Base-by-base conservation (phyloP, 768 basidiomycete species). In the Lentinula edodes region DNA sequence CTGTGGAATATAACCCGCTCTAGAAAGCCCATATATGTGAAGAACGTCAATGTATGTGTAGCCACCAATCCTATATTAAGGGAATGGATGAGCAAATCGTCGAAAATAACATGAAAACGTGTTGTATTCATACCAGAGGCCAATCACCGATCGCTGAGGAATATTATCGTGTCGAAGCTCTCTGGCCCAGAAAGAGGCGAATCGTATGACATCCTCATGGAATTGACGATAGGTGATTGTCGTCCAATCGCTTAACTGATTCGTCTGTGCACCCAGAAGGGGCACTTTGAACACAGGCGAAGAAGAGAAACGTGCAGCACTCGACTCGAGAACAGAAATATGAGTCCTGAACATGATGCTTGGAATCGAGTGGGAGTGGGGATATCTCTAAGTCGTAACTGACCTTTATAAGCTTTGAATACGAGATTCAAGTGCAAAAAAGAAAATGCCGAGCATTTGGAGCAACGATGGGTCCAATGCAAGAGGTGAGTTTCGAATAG, bases 1-100 rank as follows among this genome's bases (percentile, higher is more conserved):
- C 62, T 88, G 88, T 0, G 87, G 88, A 62, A 87, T 71, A 68
- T 83, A 89, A 2, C 87, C 86, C n/a, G 85, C 85, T 64, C 85
- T 75, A 3, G 84, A 80, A 61, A 89, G 72, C 53, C 82, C 83
- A 65, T 87, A 88, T 62, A 89, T 82, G 60, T 85, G 80, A 35
- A 87, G 72, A 38, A 83, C 80, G 66, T 89, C 87, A 36, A 74
- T 71, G 68, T 89, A 89, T 32, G 82, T 77, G 71, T 81, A 81
- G 9, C 87, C 87, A 20, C 81, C 77, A 12, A 89, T 71, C 87
- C 88, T 89, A 57, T 5, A 61, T 57, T 35, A 63, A 67, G 18
- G 62, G 61, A 57, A 67, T 18, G 62, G 61, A 57, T 63, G 42
- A 67, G 63, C 57, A 36, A 28, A 50, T 52, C 7, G 52, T 55